Conservation (phyloP, 345 rosid genomes). For the Brassica napus region Da-Ae NC_063440.1:18770501-18771000, state of each 20-base stretch:
- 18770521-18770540: constrained; percentile 11
- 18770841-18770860: neutral
- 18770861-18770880: neutral
- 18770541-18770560: constrained; percentile 27
- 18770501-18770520: constrained; percentile 32
- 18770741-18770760: neutral
- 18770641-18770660: neutral
- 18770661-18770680: neutral
- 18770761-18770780: neutral
- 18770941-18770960: constrained; percentile 14
- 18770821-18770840: neutral
- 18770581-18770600: constrained; percentile 21
- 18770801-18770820: neutral
- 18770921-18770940: constrained; percentile 6
- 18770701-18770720: neutral
- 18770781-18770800: neutral
- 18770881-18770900: neutral
- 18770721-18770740: neutral
- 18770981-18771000: neutral
- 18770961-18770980: constrained; percentile 11
- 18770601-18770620: neutral
- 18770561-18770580: constrained; percentile 13
- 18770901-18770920: constrained; percentile 16
- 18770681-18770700: neutral
- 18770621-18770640: neutral